Percentiles rank a stretch among this genome's conserved stretches.
These are phyloP conservation scores for Kandelia obovata DNA, from an alignment of 345 rosid genomes.

Conservation along the genomic window DNA sequence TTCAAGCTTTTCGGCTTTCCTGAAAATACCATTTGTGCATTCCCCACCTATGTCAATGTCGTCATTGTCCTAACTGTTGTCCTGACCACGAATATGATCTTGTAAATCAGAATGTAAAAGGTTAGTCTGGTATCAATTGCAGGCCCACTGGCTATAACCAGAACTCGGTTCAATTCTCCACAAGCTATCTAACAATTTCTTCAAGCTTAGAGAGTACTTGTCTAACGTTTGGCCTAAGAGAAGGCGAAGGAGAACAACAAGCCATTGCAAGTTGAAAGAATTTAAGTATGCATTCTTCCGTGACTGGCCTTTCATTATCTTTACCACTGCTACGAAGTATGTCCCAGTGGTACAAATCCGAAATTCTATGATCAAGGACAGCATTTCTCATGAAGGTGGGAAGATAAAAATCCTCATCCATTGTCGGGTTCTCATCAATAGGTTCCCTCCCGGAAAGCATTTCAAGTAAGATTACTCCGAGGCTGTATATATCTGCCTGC, in stretches of 20 bases:
- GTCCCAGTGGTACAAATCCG: constrained; percentile 65
- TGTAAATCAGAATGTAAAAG: constrained; percentile 6
- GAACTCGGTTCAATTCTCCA: constrained; percentile 5
- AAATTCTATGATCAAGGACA: constrained; percentile 52
- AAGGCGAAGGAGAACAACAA: constrained; percentile 85
- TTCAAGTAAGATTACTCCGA: constrained; percentile 80
- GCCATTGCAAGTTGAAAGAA: constrained; percentile 76
- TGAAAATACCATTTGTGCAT: constrained; percentile 7
- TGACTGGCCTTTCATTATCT: constrained; percentile 30
- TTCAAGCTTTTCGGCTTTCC: neutral
- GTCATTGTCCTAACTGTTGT: constrained; percentile 11
- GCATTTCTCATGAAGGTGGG: constrained; percentile 61
- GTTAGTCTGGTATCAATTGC: constrained; percentile 18
- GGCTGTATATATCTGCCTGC: constrained; percentile 68
- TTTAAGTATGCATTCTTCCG: constrained; percentile 61
- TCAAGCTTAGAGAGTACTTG: constrained; percentile 66
- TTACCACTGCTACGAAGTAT: constrained; percentile 37
- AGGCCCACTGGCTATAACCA: constrained; percentile 12
- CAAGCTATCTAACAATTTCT: constrained; percentile 45
- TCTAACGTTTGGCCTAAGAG: constrained; percentile 65
- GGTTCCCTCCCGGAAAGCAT: constrained; percentile 71
- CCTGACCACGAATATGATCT: neutral
- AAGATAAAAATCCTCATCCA: constrained; percentile 60
- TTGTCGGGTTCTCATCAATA: constrained; percentile 53
- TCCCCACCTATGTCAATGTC: constrained; percentile 3